Evolutionary conservation across 23 red algal genomes (phyloP).

Genomic region (Gracilaria caudata): DNA sequence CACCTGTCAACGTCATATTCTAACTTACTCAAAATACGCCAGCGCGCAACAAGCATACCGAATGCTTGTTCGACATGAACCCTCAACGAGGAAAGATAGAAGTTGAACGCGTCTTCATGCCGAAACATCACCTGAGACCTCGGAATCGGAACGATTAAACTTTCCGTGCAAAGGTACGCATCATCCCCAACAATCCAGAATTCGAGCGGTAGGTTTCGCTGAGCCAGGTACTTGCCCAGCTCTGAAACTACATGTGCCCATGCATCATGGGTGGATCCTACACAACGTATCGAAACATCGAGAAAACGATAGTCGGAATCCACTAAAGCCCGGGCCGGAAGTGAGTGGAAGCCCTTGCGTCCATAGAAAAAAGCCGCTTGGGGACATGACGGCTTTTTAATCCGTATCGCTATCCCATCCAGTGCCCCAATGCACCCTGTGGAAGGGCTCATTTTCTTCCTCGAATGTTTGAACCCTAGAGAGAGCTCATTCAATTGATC

Average conservation of each 20-base stretch:
- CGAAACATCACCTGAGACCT: background rate
- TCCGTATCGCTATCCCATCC: slow-evolving; percentile 17
- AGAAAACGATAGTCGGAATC: slow-evolving; percentile 24
- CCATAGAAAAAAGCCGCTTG: background rate
- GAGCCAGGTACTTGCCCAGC: background rate
- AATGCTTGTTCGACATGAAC: slow-evolving; percentile 30
- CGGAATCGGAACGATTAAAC: slow-evolving; percentile 9
- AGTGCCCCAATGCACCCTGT: slow-evolving; percentile 9
- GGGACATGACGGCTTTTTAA: slow-evolving; percentile 13
- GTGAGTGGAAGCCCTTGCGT: slow-evolving; percentile 5
- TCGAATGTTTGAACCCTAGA: background rate
- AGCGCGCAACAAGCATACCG: background rate
- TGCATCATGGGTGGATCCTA: background rate
- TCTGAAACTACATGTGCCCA: background rate
- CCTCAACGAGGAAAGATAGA: background rate
- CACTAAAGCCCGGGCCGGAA: slow-evolving; percentile 8
- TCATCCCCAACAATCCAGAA: slow-evolving; percentile 35
- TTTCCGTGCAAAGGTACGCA: slow-evolving; percentile 7
- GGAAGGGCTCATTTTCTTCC: background rate
- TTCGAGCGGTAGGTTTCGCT: background rate
- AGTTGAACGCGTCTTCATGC: slow-evolving; percentile 12
- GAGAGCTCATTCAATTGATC: background rate
- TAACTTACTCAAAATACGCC: background rate
- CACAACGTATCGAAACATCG: background rate
- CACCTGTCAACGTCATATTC: background rate